Base-by-base conservation (phyloP, 1,284 basidiomycete genomes). In the Ceratobasidium sp. region DNA sequence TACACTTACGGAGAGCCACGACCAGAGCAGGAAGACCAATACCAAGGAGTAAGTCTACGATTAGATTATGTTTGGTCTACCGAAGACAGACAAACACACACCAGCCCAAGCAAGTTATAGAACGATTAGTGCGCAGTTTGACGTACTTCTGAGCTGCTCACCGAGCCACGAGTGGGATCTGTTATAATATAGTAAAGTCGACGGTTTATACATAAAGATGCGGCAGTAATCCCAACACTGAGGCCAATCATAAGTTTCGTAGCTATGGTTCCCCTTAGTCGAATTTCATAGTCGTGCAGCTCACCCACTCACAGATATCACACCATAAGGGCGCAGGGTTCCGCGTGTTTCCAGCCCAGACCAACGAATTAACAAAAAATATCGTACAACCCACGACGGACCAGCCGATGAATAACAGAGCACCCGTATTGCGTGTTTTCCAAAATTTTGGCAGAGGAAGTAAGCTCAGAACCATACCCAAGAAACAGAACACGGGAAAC, bases 241-340 rank as follows among this genome's bases (percentile, higher is more conserved):
- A 85, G 69, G 0, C 82, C 87, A 12, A 86, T 80, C 1, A 81
- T 81, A 51, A 89, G 80, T 68, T 86, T 86, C 18, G 85, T 83
- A 7, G 84, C 88, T 89, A 61, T 23, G 58, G 78, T 51, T 6
- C 78, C 13, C 67, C 15, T 63, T 28, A 77, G 73, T 33, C 28
- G 26, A 40, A 72, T 42, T 13, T 44, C 40, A 5, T 63, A 15
- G 20, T 58, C 23, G n/a, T 56, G 20, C 51, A 33, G 44, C 60
- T 69, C 46, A 49, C 46, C 46, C 10, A 6, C 91, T 83, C 82
- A 93, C 92, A 88, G 79, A 95, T 92, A 82, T 95, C 94, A 82
- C 94, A 95, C 91, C 91, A 95, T 0, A 91, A 85, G 0, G 91
- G 91, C 0, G 90, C 88, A 60, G 82, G 85, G 81, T 92, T 89